Conservation (phyloP, 768 basidiomycete species). For the Serendipita sp. region DNA sequence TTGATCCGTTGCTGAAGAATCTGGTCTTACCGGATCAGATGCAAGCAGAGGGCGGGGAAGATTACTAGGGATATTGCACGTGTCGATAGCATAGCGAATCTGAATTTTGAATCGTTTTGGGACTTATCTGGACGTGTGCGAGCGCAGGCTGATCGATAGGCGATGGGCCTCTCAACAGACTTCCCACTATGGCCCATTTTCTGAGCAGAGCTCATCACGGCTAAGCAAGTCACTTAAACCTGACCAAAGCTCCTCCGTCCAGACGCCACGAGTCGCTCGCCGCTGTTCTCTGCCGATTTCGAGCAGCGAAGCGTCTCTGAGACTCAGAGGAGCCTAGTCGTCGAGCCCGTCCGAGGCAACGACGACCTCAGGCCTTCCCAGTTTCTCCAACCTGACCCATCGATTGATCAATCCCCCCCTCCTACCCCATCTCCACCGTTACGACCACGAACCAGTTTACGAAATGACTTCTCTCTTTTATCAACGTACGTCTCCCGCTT, state of each 20-base stretch:
- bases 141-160: not conserved
- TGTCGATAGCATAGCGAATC: not conserved
- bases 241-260: not conserved
- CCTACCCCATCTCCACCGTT: not conserved
- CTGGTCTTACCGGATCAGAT: conserved; percentile 18
- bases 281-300: not conserved
- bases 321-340: conserved; percentile 3
- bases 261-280: conserved; percentile 5
- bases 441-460: conserved; percentile 6
- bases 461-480: conserved; percentile 36
- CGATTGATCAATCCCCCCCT: conserved; percentile 6
- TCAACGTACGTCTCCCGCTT: conserved; percentile 38
- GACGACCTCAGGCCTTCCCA: not conserved
- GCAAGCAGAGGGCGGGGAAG: not conserved
- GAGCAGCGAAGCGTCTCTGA: conserved; percentile 6
- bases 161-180: not conserved
- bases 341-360: not conserved
- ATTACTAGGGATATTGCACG: not conserved
- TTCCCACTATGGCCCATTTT: not conserved
- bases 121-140: not conserved
- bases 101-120: not conserved
- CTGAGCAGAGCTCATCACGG: not conserved
- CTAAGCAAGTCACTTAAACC: conserved; percentile 1
- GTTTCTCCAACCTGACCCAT: conserved; percentile 1
- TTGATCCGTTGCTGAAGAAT: conserved; percentile 63